Base-by-base conservation (phyloP, 805 yeast genomes). In the Myxozyma kluyveri region DNA sequence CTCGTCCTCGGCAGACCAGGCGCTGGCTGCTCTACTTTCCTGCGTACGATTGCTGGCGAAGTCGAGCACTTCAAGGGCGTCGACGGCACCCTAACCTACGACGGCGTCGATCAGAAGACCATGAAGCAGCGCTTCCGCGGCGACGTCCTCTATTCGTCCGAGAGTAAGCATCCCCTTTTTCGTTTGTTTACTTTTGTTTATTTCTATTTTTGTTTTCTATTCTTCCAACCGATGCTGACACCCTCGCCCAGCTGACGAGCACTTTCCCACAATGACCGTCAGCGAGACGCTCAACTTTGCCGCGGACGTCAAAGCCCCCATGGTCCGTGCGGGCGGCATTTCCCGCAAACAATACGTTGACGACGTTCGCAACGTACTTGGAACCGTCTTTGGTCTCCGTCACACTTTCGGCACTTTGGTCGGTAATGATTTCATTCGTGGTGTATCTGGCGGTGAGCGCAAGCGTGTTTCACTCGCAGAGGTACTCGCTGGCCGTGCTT, bases 1-100 rank as follows among this genome's bases (percentile, higher is more conserved):
- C 84, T 84, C 45, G 88, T 83, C 86, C 77, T 84, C 56, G 91
- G 93, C 52, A 77, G 90, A 66, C 91, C 93, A 1, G 91, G 91
- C 61, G 75, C 85, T 29, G 87, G 87, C 36, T 82, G 87, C 63
- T 72, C 86, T 4, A 80, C 87, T 2, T 68, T 80, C 44, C 69
- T 82, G 61, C 73, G 61, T 75, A 89, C 91, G 1, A 89, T 91
- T 61, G 83, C 91, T 24, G 93, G 93, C 80, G 33, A 64, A 66
- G 45, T 78, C 73, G 59, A 62, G 72, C 63, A 71, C 77, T n/a
- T 75, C 72, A 69, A 74, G 18, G 24, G 78, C 75, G 75, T 75
- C 35, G 75, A 75, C 37, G 88, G 89, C 56, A 73, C 75, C 19
- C 67, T 85, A 52, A 61, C 73, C 5, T 85, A 83, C 62, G 86